phyloP scores from a whole-genome alignment of 805 yeast genomes.

The Ogataea trehaloabstinens region DNA sequence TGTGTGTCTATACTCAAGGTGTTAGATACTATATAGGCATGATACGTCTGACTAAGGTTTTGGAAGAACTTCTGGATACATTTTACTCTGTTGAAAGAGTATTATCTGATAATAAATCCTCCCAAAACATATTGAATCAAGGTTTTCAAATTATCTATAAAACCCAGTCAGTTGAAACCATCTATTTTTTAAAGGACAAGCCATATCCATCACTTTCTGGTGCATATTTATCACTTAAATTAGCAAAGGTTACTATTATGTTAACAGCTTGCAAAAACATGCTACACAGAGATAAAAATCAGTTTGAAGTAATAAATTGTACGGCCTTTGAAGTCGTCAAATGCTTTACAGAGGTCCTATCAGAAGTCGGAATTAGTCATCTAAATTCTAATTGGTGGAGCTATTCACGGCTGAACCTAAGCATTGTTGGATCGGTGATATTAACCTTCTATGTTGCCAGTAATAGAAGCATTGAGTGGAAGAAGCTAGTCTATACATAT shows the following conservation, averaged over 20 bases:
- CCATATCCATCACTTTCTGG: slow-evolving; percentile 2
- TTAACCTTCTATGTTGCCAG: slow-evolving; percentile 7
- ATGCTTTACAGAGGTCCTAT: slow-evolving; percentile 2
- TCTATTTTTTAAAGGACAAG: slow-evolving; percentile 5
- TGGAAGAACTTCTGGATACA: slow-evolving; percentile 1
- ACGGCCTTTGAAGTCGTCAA: slow-evolving; percentile 1
- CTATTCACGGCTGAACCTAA: slow-evolving; percentile 7
- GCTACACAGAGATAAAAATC: background rate
- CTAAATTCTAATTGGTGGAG: slow-evolving; percentile 11
- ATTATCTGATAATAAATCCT: background rate
- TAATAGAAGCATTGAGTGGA: slow-evolving; percentile 7
- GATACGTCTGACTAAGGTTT: slow-evolving; percentile 5
- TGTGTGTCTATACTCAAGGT: slow-evolving; percentile 2
- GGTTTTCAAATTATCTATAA: slow-evolving; percentile 4
- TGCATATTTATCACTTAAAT: slow-evolving; percentile 2
- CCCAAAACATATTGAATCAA: slow-evolving; percentile 1
- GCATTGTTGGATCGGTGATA: slow-evolving; percentile 7
- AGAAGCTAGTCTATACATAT: slow-evolving; percentile 1
- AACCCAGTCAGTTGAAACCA: slow-evolving; percentile 4
- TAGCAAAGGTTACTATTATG: slow-evolving; percentile 6
- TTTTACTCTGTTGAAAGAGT: slow-evolving; percentile 5
- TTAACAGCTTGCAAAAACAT: slow-evolving; percentile 5
- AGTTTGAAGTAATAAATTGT: background rate
- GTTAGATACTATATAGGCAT: slow-evolving; percentile 4
- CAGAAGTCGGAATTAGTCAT: slow-evolving; percentile 4